These are phyloP conservation scores for Orobanche coerulescens DNA, from an alignment of 257 asterid species.

Conservation along the genomic window DNA sequence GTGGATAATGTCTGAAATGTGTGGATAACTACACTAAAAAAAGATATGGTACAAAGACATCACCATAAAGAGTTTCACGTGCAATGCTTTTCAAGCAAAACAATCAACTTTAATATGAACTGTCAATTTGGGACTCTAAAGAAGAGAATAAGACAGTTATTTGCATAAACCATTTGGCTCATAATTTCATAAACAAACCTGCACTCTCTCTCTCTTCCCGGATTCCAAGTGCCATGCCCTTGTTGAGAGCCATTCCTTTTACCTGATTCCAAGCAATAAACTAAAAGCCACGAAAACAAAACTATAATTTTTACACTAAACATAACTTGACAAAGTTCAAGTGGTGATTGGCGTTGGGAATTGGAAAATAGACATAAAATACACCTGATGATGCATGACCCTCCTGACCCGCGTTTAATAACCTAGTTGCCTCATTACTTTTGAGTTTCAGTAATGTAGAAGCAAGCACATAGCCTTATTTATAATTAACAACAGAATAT, in stretches of 20 bases:
- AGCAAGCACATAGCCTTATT: background rate
- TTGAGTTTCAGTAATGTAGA: background rate
- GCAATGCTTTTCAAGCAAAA: background rate
- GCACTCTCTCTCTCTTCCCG: conserved; percentile 82
- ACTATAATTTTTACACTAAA: background rate
- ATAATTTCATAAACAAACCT: conserved; percentile 35
- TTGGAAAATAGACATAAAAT: background rate
- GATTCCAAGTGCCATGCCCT: conserved; percentile 51
- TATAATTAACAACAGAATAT: background rate
- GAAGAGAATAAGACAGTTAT: background rate
- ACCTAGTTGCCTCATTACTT: background rate
- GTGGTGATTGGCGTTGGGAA: background rate
- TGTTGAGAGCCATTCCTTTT: conserved; percentile 93
- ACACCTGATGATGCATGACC: conserved; percentile 4
- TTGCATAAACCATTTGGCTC: conserved; percentile 10
- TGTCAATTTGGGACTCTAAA: background rate
- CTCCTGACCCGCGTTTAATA: background rate
- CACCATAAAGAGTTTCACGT: background rate
- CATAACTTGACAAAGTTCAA: background rate
- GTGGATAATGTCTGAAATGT: background rate
- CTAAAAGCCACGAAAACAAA: background rate
- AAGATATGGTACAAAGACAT: background rate
- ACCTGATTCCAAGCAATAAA: conserved; percentile 47
- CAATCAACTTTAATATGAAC: background rate
- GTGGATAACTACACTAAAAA: conserved; percentile 7